A percentile compares a stretch with the other conserved stretches of the same genome.
phyloP scores from a whole-genome alignment of 345 rosid genomes.

The Durio zibethinus region DNA sequence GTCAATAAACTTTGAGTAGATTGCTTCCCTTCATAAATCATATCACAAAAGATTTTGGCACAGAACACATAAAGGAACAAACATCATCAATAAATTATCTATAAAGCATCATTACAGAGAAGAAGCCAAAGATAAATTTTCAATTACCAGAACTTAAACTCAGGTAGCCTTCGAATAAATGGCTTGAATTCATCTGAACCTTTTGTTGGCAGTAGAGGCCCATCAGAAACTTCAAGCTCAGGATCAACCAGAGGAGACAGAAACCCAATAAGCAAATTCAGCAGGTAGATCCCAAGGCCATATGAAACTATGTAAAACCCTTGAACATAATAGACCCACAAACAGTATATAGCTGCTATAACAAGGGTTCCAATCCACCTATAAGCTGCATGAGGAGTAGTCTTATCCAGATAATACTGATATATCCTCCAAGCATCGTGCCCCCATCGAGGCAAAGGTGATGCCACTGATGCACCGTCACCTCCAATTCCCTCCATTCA shows the following conservation, averaged over 20 bases:
- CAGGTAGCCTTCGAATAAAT: conserved; percentile 89
- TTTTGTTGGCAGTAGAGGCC: conserved; percentile 84
- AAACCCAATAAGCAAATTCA: conserved; percentile 89
- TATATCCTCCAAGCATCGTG: conserved; percentile 75
- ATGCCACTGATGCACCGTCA: conserved; percentile 45
- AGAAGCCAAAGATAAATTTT: background rate
- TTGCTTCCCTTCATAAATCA: background rate
- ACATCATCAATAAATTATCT: background rate
- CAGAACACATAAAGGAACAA: background rate
- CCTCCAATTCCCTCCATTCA: conserved; percentile 79
- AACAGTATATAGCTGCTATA: conserved; percentile 45
- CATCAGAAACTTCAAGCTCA: conserved; percentile 66
- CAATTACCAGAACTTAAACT: conserved; percentile 93
- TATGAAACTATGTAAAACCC: conserved; percentile 88
- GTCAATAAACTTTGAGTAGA: background rate
- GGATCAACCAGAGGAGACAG: conserved; percentile 94
- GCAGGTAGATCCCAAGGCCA: conserved; percentile 86
- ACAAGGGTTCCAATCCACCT: conserved; percentile 84
- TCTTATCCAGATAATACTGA: conserved; percentile 87
- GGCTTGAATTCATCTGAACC: conserved; percentile 98
- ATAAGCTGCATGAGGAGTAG: conserved; percentile 69
- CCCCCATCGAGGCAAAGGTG: conserved; percentile 65
- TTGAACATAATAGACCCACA: conserved; percentile 69
- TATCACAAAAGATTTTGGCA: background rate
- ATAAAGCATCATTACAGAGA: background rate